These are phyloP conservation scores for Talaromyces ruber DNA, from an alignment of 495 filamentous ascomycete genomes.

Conservation along the genomic window DNA sequence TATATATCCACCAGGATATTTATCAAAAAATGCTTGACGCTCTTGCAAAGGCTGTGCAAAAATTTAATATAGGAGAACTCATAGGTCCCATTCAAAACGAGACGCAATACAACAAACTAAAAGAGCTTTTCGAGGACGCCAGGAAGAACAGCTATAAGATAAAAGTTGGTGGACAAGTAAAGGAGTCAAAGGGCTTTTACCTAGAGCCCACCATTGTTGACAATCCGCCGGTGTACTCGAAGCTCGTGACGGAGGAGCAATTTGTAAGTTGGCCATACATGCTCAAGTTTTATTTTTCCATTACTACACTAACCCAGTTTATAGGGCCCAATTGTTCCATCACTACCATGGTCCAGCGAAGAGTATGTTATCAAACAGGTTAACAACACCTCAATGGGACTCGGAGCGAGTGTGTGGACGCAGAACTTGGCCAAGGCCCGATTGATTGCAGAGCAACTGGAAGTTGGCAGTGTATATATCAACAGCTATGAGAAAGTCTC, in stretches of 20 bases:
- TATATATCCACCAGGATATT: slow-evolving; percentile 55
- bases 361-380: too few relatives aligned
- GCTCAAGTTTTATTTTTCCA: slow-evolving; percentile 34
- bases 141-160: slow-evolving; percentile 35
- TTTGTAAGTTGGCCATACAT: slow-evolving; percentile 17
- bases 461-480: slow-evolving; percentile 29
- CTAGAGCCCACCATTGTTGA: slow-evolving; percentile 44
- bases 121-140: slow-evolving; percentile 31
- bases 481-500: slow-evolving; percentile 10
- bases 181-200: slow-evolving; percentile 27
- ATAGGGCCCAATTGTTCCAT: too few relatives aligned
- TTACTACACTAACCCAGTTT: slow-evolving; percentile 39
- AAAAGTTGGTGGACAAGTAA: slow-evolving; percentile 24
- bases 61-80: slow-evolving; percentile 67
- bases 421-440: slow-evolving; percentile 30
- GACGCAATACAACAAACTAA: slow-evolving; percentile 41
- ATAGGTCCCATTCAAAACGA: slow-evolving; percentile 37
- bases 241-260: slow-evolving; percentile 29
- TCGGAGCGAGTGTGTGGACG: slow-evolving; percentile 42
- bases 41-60: slow-evolving; percentile 35
- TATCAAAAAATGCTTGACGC: slow-evolving; percentile 45
- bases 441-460: slow-evolving; percentile 27
- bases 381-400: slow-evolving; percentile 35
- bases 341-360: too few relatives aligned
- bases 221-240: slow-evolving; percentile 36